Percentiles rank a stretch among this genome's conserved stretches.
Evolutionary conservation across 768 basidiomycete species (phyloP).

Genomic region (Suillus subaureus): DNA sequence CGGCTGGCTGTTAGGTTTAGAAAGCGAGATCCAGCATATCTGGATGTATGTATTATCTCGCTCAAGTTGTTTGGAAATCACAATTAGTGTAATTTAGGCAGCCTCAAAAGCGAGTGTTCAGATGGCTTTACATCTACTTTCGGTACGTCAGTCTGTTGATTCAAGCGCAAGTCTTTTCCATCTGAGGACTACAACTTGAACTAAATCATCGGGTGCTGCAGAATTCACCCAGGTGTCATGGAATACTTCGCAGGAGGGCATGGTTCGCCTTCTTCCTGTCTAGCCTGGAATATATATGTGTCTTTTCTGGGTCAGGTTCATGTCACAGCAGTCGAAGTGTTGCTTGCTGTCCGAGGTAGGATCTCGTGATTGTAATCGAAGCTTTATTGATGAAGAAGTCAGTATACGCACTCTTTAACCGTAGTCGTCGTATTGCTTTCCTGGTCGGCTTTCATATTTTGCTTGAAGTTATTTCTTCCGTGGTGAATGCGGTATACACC

Average conservation of each 20-base stretch:
- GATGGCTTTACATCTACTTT: slow-evolving; percentile 34
- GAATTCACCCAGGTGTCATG: not conserved
- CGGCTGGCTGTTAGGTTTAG: slow-evolving; percentile 26
- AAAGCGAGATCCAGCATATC: slow-evolving; percentile 27
- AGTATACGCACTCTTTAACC: not conserved
- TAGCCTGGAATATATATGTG: not conserved
- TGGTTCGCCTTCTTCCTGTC: not conserved
- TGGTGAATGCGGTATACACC: not conserved
- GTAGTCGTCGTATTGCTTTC: not conserved
- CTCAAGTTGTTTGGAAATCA: slow-evolving; percentile 9
- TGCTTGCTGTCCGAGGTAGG: not conserved
- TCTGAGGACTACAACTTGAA: not conserved
- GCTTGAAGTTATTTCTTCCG: not conserved
- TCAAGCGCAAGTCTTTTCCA: not conserved
- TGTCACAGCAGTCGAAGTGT: not conserved
- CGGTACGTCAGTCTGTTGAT: slow-evolving; percentile 23
- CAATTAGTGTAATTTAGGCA: slow-evolving; percentile 20
- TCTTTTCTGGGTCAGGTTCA: not conserved
- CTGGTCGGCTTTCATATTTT: not conserved
- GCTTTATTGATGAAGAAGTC: not conserved
- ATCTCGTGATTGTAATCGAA: not conserved
- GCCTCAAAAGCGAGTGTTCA: slow-evolving; percentile 22
- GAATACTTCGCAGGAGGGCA: not conserved
- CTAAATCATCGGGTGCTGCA: not conserved
- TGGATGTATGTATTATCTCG: not conserved